These are phyloP conservation scores for Neophaeococcomyces aloes DNA, from an alignment of 2,329 filamentous ascomycete genomes.

Conservation along the genomic window DNA sequence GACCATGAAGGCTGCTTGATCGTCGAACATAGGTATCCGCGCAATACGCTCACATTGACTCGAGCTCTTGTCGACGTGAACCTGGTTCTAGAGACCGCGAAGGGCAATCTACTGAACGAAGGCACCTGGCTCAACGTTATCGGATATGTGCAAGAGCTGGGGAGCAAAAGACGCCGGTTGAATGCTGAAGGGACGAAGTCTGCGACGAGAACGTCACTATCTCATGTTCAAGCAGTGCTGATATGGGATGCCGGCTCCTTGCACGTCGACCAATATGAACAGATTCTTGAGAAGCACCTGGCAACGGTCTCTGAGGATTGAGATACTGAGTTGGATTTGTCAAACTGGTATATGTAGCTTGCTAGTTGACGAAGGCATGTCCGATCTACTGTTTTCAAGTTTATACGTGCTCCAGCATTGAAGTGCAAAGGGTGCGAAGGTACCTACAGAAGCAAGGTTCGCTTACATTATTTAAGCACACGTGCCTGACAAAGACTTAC, in stretches of 20 bases:
- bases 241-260: constrained; percentile 68
- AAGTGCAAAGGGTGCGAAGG: too few relatives aligned
- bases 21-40: constrained; percentile 58
- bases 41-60: constrained; percentile 26
- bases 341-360: too few relatives aligned
- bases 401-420: too few relatives aligned
- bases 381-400: too few relatives aligned
- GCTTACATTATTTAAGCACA: too few relatives aligned
- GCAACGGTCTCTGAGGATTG: not conserved
- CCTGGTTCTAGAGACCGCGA: constrained; percentile 57
- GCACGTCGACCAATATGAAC: constrained; percentile 61
- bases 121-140: constrained; percentile 88
- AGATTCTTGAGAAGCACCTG: constrained; percentile 36
- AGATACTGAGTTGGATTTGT: not conserved
- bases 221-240: constrained; percentile 58
- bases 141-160: constrained; percentile 51
- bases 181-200: constrained; percentile 4
- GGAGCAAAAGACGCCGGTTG: constrained; percentile 22
- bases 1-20: constrained; percentile 49
- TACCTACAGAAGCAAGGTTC: too few relatives aligned
- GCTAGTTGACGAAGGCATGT: too few relatives aligned
- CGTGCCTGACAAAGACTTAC: too few relatives aligned
- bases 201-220: not conserved
- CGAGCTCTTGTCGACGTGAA: constrained; percentile 58
- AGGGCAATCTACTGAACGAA: constrained; percentile 48